These are phyloP conservation scores for Cordyceps pruinosa DNA, from an alignment of 2,329 filamentous ascomycete species.

Conservation along the genomic window DNA sequence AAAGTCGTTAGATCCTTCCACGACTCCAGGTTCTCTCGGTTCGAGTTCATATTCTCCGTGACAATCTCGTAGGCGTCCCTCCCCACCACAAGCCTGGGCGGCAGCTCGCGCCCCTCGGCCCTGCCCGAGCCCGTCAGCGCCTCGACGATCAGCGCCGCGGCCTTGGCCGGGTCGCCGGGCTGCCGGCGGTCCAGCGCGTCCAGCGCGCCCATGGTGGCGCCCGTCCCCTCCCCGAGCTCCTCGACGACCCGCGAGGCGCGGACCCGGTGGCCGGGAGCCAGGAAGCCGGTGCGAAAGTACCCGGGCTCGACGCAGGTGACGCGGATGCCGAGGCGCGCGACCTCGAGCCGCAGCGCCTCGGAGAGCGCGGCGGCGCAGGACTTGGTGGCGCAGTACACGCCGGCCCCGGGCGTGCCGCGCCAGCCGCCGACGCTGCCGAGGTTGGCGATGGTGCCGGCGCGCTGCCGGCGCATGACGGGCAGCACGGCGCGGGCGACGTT, in stretches of 20 bases:
- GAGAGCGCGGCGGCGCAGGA: conserved; percentile 37
- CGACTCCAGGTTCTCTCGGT: conserved; percentile 37
- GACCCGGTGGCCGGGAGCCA: conserved; percentile 29
- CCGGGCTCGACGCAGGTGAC: conserved; percentile 42
- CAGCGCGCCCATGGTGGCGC: conserved; percentile 24
- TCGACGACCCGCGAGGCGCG: conserved; percentile 25
- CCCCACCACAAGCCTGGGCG: conserved; percentile 48
- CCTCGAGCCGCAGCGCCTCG: conserved; percentile 36
- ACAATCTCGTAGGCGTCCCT: conserved; percentile 39
- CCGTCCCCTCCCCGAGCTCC: conserved; percentile 25
- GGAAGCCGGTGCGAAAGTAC: conserved; percentile 45
- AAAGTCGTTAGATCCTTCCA: conserved; percentile 33
- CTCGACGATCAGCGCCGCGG: conserved; percentile 45
- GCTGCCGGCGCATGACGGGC: conserved; percentile 37
- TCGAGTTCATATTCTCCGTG: conserved; percentile 35
- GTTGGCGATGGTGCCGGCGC: conserved; percentile 30
- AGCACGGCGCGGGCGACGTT: conserved; percentile 42
- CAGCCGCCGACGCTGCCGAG: conserved; percentile 43
- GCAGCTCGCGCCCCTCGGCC: conserved; percentile 42
- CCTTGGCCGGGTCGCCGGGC: conserved; percentile 49
- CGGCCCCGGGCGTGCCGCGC: conserved; percentile 29
- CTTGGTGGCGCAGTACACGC: conserved; percentile 40
- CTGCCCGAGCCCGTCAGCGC: conserved; percentile 44
- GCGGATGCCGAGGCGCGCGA: conserved; percentile 38
- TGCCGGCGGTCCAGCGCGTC: conserved; percentile 39